These are phyloP conservation scores for Cutaneotrichosporon mucoides DNA, from an alignment of 1,284 basidiomycete genomes.

Conservation along the genomic window DNA sequence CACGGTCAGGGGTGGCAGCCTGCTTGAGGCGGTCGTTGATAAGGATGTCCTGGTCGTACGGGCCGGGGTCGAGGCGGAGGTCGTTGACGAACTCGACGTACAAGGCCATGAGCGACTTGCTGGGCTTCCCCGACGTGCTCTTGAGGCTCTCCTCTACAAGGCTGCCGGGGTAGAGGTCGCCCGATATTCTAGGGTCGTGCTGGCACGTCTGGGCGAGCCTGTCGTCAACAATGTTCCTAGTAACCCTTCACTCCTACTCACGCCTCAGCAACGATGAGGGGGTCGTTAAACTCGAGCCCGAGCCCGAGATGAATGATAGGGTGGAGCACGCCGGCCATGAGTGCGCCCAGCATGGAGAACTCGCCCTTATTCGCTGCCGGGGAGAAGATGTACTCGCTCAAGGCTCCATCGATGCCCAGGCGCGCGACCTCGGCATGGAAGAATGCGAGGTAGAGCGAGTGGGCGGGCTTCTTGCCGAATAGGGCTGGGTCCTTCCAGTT, in stretches of 20 bases:
- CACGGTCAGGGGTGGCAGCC: constrained; percentile 51
- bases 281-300: constrained; percentile 59
- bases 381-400: constrained; percentile 59
- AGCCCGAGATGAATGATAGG: constrained; percentile 66
- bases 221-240: neutral
- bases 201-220: constrained; percentile 78
- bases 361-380: constrained; percentile 46
- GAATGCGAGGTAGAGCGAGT: constrained; percentile 58
- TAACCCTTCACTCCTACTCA: constrained; percentile 17
- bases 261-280: constrained; percentile 58
- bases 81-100: constrained; percentile 27
- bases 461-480: constrained; percentile 56
- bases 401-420: constrained; percentile 50
- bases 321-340: constrained; percentile 55
- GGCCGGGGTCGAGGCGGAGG: constrained; percentile 51
- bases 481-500: constrained; percentile 57
- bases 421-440: constrained; percentile 55
- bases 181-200: constrained; percentile 98
- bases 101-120: constrained; percentile 26
- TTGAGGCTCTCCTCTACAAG: constrained; percentile 23
- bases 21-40: constrained; percentile 51
- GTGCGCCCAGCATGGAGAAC: constrained; percentile 57
- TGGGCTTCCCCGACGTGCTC: neutral
- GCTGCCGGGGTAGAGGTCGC: constrained; percentile 42
- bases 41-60: constrained; percentile 57